A percentile compares a stretch with the other conserved stretches of the same genome.
Conservation (phyloP, 371 early-diverging fungal genomes). For the Mucor velutinosus region DNA sequence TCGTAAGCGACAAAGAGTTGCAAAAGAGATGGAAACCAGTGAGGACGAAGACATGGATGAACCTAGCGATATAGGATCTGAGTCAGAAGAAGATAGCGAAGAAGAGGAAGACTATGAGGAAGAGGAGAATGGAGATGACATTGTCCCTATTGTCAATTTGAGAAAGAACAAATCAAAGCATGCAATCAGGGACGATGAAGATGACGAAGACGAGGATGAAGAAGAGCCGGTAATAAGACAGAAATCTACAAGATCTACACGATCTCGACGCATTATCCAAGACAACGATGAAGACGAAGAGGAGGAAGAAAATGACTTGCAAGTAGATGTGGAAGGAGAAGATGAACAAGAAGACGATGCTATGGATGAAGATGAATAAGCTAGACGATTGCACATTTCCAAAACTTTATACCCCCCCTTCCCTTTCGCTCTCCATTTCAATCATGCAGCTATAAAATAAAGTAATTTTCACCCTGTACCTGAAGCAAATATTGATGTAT, state of each 20-base stretch:
- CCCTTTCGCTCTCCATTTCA: neutral
- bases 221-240: neutral
- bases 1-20: slow-evolving; percentile 15
- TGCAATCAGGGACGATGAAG: neutral
- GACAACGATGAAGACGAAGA: neutral
- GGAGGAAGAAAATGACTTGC: neutral
- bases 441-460: neutral
- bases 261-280: neutral
- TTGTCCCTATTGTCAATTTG: slow-evolving; percentile 2
- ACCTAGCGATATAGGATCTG: neutral
- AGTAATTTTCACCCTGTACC: neutral
- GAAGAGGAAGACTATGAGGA: slow-evolving; percentile 2
- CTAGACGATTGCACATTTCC: neutral
- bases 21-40: slow-evolving; percentile 9
- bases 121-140: slow-evolving; percentile 6
- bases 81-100: slow-evolving; percentile 6
- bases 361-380: slow-evolving; percentile 2
- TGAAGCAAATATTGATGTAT: neutral
- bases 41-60: slow-evolving; percentile 17
- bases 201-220: neutral
- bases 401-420: neutral
- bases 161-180: neutral
- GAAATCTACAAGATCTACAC: neutral
- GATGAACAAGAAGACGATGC: slow-evolving; percentile 1
- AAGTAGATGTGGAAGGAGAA: neutral